These are phyloP conservation scores for Prototheca wickerhamii DNA, from an alignment of 163 green algal genomes.

Conservation along the genomic window DNA sequence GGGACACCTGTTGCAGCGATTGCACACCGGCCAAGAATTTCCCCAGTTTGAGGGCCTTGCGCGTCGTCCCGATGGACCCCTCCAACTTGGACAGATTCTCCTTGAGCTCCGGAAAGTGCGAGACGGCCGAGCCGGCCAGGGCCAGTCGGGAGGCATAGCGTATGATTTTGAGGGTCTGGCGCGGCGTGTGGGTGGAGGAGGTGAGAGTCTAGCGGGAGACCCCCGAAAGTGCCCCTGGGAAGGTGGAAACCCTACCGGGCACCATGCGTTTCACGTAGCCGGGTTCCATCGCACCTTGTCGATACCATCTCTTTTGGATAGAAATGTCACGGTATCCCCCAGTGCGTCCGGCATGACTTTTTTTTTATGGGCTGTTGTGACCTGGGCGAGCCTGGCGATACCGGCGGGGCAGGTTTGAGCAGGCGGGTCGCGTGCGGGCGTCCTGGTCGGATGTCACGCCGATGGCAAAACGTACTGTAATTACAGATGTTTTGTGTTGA, in stretches of 20 bases:
- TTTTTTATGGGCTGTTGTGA: neutral
- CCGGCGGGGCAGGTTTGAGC: no score
- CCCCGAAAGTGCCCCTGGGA: no score
- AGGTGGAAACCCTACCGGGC: no score
- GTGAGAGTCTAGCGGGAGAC: no score
- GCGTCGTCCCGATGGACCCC: neutral
- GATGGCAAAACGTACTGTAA: no score
- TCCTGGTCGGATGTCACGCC: no score
- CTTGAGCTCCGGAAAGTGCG: neutral
- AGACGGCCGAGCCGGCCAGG: neutral
- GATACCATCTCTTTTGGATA: conserved; percentile 1
- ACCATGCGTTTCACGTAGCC: neutral
- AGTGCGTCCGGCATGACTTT: neutral
- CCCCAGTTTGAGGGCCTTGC: conserved; percentile 2
- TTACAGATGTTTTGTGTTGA: no score
- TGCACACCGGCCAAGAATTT: neutral
- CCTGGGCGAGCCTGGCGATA: no score
- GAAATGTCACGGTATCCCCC: neutral
- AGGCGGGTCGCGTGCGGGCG: no score
- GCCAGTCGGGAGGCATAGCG: neutral
- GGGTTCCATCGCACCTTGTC: neutral
- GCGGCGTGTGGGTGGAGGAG: no score
- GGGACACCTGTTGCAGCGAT: neutral
- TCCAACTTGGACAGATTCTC: neutral
- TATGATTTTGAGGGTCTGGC: conserved; percentile 1